A percentile compares a stretch with the other conserved stretches of the same genome.
Evolutionary conservation across 225 moss, liverwort and hornwort genomes (phyloP).

Genomic region (Physcomitrium patens): DNA sequence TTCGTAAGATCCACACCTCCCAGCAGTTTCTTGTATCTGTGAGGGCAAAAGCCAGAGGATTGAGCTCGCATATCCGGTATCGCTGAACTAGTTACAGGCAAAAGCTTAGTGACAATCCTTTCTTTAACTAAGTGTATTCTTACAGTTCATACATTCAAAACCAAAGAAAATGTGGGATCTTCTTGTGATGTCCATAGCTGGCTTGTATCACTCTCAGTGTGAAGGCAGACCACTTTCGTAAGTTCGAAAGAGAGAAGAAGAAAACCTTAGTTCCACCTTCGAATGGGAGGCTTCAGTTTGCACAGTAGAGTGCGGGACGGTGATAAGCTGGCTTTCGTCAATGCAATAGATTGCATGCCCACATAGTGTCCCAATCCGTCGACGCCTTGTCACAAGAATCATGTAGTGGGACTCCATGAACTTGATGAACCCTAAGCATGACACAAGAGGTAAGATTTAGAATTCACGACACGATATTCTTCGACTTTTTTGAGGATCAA

Average conservation of each 20-base stretch:
- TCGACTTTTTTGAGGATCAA: neutral
- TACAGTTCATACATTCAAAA: neutral
- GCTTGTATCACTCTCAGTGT: neutral
- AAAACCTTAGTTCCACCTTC: constrained; percentile 93
- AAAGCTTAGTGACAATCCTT: neutral
- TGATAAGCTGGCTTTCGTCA: constrained; percentile 78
- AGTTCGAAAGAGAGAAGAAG: constrained; percentile 16
- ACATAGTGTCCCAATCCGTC: constrained; percentile 92
- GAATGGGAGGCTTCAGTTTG: constrained; percentile 87
- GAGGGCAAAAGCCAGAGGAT: neutral
- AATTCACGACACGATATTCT: neutral
- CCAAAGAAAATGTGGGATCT: neutral
- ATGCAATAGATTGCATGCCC: constrained; percentile 90
- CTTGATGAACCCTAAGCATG: constrained; percentile 70
- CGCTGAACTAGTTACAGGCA: neutral
- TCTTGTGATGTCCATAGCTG: neutral
- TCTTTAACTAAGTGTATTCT: neutral
- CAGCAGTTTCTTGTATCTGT: constrained; percentile 91
- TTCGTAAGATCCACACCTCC: constrained; percentile 92
- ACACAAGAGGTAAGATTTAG: neutral
- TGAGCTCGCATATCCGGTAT: neutral
- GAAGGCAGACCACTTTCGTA: neutral
- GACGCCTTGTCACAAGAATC: constrained; percentile 81
- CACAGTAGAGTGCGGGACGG: constrained; percentile 82
- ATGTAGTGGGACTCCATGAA: constrained; percentile 96